phyloP scores from a whole-genome alignment of 345 rosid genomes.

The Jatropha curcas region DNA sequence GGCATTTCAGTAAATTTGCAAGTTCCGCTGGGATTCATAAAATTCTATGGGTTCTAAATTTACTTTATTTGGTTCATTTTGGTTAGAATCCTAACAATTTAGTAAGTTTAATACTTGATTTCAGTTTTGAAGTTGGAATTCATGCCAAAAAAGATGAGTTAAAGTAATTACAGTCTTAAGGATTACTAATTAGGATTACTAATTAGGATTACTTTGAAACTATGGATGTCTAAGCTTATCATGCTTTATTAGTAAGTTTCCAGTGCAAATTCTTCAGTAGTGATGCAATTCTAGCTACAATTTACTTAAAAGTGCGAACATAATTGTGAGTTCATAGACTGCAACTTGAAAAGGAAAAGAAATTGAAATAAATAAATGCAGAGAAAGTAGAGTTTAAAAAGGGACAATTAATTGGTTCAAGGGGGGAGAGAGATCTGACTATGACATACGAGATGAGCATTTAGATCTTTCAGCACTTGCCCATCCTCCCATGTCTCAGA shows the following conservation, averaged over 20 bases:
- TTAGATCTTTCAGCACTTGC: slow-evolving; percentile 89
- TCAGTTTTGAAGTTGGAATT: no score
- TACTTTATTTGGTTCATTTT: background rate
- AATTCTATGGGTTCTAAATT: background rate
- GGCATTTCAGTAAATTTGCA: background rate
- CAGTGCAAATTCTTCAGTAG: background rate
- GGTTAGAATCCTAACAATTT: background rate
- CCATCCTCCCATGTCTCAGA: slow-evolving; percentile 99
- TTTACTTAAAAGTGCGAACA: background rate
- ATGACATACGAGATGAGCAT: slow-evolving; percentile 80
- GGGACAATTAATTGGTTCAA: slow-evolving; percentile 1
- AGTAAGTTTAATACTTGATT: background rate
- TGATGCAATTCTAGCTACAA: background rate
- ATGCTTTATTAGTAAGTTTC: background rate
- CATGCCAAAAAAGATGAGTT: background rate
- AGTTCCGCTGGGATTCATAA: background rate
- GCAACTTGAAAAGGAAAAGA: background rate
- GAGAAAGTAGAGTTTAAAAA: slow-evolving; percentile 2
- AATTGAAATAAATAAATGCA: background rate
- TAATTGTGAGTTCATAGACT: background rate
- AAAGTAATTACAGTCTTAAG: background rate
- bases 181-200: background rate
- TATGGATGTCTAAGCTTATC: background rate
- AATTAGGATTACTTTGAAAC: background rate
- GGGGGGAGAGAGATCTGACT: background rate